Evolutionary conservation across 2,329 filamentous ascomycete species (phyloP), one percentile per base, ranked within the genome.

Genomic region (Waltergamsia citrina): DNA sequence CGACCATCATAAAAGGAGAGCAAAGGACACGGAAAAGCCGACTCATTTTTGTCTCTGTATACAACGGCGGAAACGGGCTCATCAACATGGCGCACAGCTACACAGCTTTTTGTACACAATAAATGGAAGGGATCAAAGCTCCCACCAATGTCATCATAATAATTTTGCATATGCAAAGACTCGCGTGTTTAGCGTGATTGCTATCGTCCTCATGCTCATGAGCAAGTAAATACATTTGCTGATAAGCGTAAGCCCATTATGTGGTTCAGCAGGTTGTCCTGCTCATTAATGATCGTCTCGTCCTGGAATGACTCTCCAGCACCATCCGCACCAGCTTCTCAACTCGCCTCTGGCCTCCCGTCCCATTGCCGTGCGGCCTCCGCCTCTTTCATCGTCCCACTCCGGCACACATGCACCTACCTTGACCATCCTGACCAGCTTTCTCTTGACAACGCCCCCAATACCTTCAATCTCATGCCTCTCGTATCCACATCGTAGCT

Each of bases 301-400:
- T 3, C 77, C 69, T 0, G 78, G 78, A 34, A 93, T 74, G 4
- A 86, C 78, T 40, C 86, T 69, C 54, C 70, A 76, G 54, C 90
- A 96, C 88, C 90, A 95, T 0, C 83, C 85, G 56, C 88, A 96
- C 85, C 86, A 94, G 51, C 83, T 87, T 40, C 88, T 71, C 37
- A 77, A 67, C 32, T 60, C 57, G 1, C 85, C 84, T 11, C 65
- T 65, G 35, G 79, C 70, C 57, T 96, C 90, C 17, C 81, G 64
- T 12, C 69, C 68, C 18, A 95, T 62, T 43, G 82, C 81, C 37
- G 70, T 67, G 5, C 75, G 76, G 7, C 69, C 48, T 3, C 39
- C 67, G 23, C 71, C 71, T 36, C 73, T 70, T 57, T 93, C 85
- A 50, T 90, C 85, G 43, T 85, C 82, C 61, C 80, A 87, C 53